phyloP scores from a whole-genome alignment of 371 early-diverging fungal species.

The Circinella umbellata region DNA sequence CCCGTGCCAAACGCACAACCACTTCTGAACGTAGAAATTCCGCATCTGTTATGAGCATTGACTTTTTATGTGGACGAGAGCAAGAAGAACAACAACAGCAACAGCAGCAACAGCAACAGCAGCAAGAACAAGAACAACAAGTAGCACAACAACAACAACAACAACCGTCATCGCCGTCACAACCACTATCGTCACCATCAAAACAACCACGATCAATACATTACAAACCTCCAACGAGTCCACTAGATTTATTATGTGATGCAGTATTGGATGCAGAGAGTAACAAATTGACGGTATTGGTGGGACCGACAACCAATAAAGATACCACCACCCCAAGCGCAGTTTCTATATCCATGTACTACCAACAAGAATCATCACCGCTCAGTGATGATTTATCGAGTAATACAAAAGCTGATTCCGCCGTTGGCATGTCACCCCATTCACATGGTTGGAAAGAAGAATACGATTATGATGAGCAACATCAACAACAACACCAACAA shows the following conservation, averaged over 20 bases:
- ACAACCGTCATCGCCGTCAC: too few species aligned
- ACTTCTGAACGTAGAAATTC: conserved; percentile 12
- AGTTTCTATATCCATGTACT: conserved; percentile 18
- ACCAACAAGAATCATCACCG: conserved; percentile 12
- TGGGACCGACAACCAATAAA: conserved; percentile 13
- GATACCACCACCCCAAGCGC: conserved; percentile 11
- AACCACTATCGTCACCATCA: too few species aligned
- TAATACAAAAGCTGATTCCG: conserved; percentile 45
- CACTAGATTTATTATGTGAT: conserved; percentile 42
- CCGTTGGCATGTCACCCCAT: conserved; percentile 42
- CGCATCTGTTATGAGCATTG: conserved; percentile 46
- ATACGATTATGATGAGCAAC: conserved; percentile 3
- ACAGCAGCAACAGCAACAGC: conserved; percentile 7
- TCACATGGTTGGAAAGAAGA: conserved; percentile 10
- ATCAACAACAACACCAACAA: too few species aligned
- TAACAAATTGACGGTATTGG: conserved; percentile 26
- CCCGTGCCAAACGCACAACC: conserved; percentile 1
- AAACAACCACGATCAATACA: too few species aligned
- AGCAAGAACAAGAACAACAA: neutral
- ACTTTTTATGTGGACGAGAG: conserved; percentile 41
- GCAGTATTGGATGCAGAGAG: conserved; percentile 44
- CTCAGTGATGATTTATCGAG: conserved; percentile 19
- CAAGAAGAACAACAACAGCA: neutral
- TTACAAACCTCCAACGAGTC: conserved; percentile 11
- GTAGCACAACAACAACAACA: too few species aligned